phyloP scores from a whole-genome alignment of 805 yeast genomes.

The Metschnikowia baotianmanensis region DNA sequence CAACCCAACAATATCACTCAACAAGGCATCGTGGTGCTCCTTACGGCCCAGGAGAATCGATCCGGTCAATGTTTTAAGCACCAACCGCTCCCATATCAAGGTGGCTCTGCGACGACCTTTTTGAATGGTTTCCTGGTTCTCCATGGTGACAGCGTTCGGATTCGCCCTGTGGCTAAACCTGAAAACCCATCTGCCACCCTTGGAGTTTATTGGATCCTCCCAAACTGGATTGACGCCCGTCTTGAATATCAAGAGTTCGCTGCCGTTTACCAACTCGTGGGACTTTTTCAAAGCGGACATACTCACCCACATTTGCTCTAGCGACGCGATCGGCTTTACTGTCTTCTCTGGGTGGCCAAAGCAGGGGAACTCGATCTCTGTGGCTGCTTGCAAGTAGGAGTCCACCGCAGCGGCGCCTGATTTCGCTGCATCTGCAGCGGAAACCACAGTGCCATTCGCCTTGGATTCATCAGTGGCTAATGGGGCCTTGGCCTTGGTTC shows the following conservation, averaged over 20 bases:
- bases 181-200: slow-evolving; percentile 65
- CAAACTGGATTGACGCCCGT: slow-evolving; percentile 62
- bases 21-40: slow-evolving; percentile 36
- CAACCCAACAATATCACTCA: slow-evolving; percentile 56
- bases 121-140: slow-evolving; percentile 20
- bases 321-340: slow-evolving; percentile 38
- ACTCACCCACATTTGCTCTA: slow-evolving; percentile 54
- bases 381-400: slow-evolving; percentile 46
- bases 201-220: slow-evolving; percentile 61
- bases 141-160: slow-evolving; percentile 15
- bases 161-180: slow-evolving; percentile 41
- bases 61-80: slow-evolving; percentile 52
- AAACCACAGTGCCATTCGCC: slow-evolving; percentile 15
- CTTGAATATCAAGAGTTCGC: slow-evolving; percentile 57
- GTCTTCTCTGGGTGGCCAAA: slow-evolving; percentile 18
- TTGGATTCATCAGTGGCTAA: slow-evolving; percentile 16
- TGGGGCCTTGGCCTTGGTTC: slow-evolving; percentile 24
- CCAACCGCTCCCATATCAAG: slow-evolving; percentile 55
- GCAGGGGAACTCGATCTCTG: slow-evolving; percentile 39
- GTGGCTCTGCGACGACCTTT: slow-evolving; percentile 34
- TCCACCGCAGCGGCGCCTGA: slow-evolving; percentile 35
- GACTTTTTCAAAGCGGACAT: slow-evolving; percentile 39
- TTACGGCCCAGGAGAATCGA: slow-evolving; percentile 41
- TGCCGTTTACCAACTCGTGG: slow-evolving; percentile 40
- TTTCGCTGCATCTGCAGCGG: slow-evolving; percentile 12